Evolutionary conservation across 352 stramenopile species (phyloP), one percentile per base, ranked within the genome.

Genomic region (Aphanomyces cochlioides): DNA sequence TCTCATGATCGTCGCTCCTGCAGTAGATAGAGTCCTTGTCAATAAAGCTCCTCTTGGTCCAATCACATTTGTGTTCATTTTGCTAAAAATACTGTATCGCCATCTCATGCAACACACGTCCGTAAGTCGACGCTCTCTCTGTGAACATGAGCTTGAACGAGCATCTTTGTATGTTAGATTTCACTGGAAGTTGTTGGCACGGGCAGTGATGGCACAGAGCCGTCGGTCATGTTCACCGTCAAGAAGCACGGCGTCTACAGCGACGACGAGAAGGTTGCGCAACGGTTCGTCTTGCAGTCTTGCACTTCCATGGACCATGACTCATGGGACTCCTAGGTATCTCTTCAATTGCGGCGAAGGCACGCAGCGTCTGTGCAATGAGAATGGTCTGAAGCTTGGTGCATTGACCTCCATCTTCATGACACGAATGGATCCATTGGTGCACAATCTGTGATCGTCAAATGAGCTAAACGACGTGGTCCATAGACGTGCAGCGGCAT

Each of bases 311-410:
- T 37, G 12, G 13, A n/a, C 19, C n/a, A 8, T 61, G 54, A 61
- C 36, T 37, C 17, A 40, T 19, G 6, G 72, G 89, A 68, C 69
- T 90, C 17, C 85, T 72, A 75, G 79, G 28, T 89, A 90, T 38
- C 56, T 91, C 10, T 90, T 91, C 72, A 90, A 91, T 64, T 91
- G 82, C 58, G 82, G 82, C 47, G 82, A 90, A 73, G 81, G 82
- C 21, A 89, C 82, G 5, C 82, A 90, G 53, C 79, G 82, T 3
- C 76, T 91, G 7, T 87, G 80, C 17, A 81, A 82, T 37, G 84
- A 91, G 66, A 89, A 88, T 70, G 76, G 81, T 15, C 78, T 90
- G 56, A 91, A 89, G 69, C 76, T 91, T 47, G 83, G 76, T 60
- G 87, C 82, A 7, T 74, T 91, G 21, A 82, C 88, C 59, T 74